Base-by-base conservation (phyloP, 495 filamentous ascomycete species). In the Aspergillus homomorphus region DNA sequence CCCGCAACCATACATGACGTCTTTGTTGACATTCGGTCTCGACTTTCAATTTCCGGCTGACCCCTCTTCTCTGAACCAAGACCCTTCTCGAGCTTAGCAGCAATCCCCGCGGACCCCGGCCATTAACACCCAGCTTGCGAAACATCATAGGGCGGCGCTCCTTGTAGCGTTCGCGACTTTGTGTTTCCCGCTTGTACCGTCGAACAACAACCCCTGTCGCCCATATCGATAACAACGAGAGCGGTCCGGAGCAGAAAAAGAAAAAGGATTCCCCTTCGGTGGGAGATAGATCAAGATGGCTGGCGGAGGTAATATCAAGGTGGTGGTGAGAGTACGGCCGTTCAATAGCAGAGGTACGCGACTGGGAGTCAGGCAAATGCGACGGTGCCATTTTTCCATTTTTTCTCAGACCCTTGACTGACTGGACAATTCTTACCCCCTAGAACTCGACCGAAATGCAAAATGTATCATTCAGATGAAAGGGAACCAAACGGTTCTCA, bases 381-480 rank as follows among this genome's bases (percentile, higher is more conserved):
- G 51, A 60, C 24, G 24, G 18, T 45, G 49, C 42, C 33, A 24
- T 15, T 3, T 38, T 30, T 44, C 7, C 33, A 9, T 12, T 10
- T 9, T 41, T 49, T 30, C 16, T 3, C 7, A 10, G 49, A 28
- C 14, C 8, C 28, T 9, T 7, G 28, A 14, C 38, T 24, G 18
- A 54, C 59, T 62, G 38, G 58, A 55, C 42, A 23, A 22, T 41
- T n/a, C 15, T 55, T 15, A 8, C 41, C 4, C 1, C 41, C 10
- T 52, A 96, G 91, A 98, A 83, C 81, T 87, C 66, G 92, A 96
- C 59, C 84, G 95, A 67, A 82, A 84, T 53, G 88, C 94, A 85
- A 92, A 92, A 96, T 96, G 93, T 82, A 94, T 98, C 63, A 90
- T 99, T 16, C 89, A 92, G 60, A 99, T 99, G 94, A 89, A 91